A percentile compares a stretch with the other conserved stretches of the same genome.
These are phyloP conservation scores for Lactarius deliciosus DNA, from an alignment of 768 basidiomycete species.

Conservation along the genomic window DNA sequence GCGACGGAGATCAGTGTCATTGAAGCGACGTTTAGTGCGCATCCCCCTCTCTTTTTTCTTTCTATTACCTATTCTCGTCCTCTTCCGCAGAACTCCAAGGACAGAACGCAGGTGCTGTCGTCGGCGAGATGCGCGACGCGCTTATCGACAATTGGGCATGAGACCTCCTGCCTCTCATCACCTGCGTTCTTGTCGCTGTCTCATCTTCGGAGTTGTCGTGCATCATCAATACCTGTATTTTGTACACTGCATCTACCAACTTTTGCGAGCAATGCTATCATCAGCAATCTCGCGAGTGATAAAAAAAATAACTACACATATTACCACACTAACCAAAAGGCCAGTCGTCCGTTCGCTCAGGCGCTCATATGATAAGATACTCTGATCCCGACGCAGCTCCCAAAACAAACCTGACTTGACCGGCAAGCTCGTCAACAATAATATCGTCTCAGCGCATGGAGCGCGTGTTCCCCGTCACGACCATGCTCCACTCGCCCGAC, in stretches of 20 bases:
- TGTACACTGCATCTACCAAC: conserved; percentile 19
- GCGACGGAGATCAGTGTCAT: conserved; percentile 98
- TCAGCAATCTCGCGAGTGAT: not conserved
- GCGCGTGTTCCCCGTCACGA: conserved; percentile 16
- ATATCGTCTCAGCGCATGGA: conserved; percentile 3
- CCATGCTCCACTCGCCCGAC: conserved; percentile 29
- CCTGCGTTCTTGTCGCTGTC: not conserved
- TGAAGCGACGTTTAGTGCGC: conserved; percentile 94
- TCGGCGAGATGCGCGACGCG: conserved; percentile 60
- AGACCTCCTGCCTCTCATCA: conserved; percentile 21
- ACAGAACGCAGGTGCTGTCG: conserved; percentile 52
- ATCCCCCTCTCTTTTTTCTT: conserved; percentile 11
- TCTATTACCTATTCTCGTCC: conserved; percentile 5
- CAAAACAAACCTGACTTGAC: not conserved
- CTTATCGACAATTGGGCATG: conserved; percentile 84
- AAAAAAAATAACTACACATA: not conserved
- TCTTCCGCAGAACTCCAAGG: conserved; percentile 51
- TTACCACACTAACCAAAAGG: not conserved
- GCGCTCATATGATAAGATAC: not conserved
- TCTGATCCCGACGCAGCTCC: not conserved
- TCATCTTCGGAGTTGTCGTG: conserved; percentile 11
- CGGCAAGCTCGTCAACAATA: not conserved
- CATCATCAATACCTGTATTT: conserved; percentile 24
- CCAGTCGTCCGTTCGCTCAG: not conserved
- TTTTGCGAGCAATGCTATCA: not conserved